Percentiles rank a stretch among this genome's conserved stretches.
phyloP scores from a whole-genome alignment of 176 grass and related monocot species.

The Rhynchospora tenuis region DNA sequence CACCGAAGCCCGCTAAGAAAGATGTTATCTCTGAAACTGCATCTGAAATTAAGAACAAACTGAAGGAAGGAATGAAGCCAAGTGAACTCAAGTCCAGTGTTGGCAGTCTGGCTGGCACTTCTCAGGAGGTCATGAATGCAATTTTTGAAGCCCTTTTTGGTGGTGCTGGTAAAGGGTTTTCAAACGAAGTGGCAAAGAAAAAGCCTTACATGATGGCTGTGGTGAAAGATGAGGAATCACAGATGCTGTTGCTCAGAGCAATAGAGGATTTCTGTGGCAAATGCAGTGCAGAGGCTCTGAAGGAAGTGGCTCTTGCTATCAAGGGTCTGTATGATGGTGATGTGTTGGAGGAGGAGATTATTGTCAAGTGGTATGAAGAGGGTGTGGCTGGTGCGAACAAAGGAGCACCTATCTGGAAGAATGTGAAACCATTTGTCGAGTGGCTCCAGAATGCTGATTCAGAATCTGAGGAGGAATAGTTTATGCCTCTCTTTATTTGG shows the following conservation, averaged over 20 bases:
- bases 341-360: constrained; percentile 61
- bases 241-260: constrained; percentile 41
- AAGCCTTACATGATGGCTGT: constrained; percentile 45
- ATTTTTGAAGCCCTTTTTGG: constrained; percentile 60
- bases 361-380: constrained; percentile 49
- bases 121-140: constrained; percentile 56
- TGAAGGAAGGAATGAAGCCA: constrained; percentile 34
- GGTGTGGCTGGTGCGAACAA: constrained; percentile 37
- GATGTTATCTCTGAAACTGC: constrained; percentile 5
- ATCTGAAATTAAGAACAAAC: constrained; percentile 38
- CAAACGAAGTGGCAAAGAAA: constrained; percentile 64
- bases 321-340: constrained; percentile 70
- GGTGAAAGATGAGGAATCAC: constrained; percentile 39
- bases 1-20: constrained; percentile 3
- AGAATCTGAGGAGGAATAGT: constrained; percentile 51
- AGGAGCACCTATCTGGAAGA: constrained; percentile 37
- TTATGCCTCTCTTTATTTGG: background rate
- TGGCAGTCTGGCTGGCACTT: constrained; percentile 15
- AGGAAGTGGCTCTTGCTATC: constrained; percentile 59
- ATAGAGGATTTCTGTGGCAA: constrained; percentile 39
- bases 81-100: constrained; percentile 45
- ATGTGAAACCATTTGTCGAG: constrained; percentile 51
- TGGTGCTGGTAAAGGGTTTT: constrained; percentile 57
- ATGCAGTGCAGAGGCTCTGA: constrained; percentile 52
- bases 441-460: constrained; percentile 70